Percentiles rank a stretch among this genome's conserved stretches.
These are phyloP conservation scores for Akanthomyces lecanii DNA, from an alignment of 2,329 filamentous ascomycete genomes.

Conservation along the genomic window DNA sequence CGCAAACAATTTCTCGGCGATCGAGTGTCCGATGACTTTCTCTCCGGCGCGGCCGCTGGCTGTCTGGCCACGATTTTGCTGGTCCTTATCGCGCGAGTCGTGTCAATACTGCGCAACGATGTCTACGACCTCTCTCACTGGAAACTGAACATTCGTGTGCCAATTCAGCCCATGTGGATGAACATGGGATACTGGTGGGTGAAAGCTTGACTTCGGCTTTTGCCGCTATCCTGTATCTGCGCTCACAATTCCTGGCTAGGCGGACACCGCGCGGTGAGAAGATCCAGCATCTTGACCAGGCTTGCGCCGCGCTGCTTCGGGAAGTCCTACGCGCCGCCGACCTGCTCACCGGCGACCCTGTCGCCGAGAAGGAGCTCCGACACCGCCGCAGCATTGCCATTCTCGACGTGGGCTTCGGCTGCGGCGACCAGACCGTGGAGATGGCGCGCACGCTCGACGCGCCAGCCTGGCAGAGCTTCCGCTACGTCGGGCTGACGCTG, in stretches of 20 bases:
- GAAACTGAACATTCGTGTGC: conserved; percentile 47
- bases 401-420: conserved; percentile 55
- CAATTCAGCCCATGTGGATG: conserved; percentile 56
- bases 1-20: conserved; percentile 1
- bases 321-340: conserved; percentile 43
- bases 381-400: conserved; percentile 29
- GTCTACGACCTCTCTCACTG: conserved; percentile 52
- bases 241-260: conserved; percentile 22
- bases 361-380: conserved; percentile 10
- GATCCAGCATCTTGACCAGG: conserved; percentile 39
- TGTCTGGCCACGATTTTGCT: conserved; percentile 21
- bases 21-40: conserved; percentile 12
- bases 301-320: conserved; percentile 45
- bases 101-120: conserved; percentile 24
- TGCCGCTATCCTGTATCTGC: no score
- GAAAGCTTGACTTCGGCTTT: not conserved
- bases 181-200: conserved; percentile 58
- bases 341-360: conserved; percentile 27
- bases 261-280: conserved; percentile 26
- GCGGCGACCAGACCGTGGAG: conserved; percentile 53
- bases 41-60: not conserved
- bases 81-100: conserved; percentile 32
- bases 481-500: conserved; percentile 52
- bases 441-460: conserved; percentile 31
- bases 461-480: conserved; percentile 27